These are phyloP conservation scores for Cryptococcus wingfieldii DNA, from an alignment of 1,284 basidiomycete genomes.

Conservation along the genomic window DNA sequence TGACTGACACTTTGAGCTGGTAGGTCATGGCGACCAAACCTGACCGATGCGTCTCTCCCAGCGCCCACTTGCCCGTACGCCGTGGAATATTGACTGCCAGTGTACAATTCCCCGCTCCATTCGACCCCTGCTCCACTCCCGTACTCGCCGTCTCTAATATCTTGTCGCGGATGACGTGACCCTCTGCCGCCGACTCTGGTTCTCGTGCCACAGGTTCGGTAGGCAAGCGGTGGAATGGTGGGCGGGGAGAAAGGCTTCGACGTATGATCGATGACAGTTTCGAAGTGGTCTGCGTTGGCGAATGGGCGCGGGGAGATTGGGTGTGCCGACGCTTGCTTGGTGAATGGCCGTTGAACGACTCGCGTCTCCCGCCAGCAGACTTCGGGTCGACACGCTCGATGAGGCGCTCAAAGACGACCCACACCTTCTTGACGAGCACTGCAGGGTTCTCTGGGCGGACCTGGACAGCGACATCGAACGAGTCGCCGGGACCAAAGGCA, in stretches of 20 bases:
- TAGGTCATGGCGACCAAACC: constrained; percentile 27
- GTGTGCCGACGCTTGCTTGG: background rate
- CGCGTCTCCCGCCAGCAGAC: background rate
- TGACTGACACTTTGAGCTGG: constrained; percentile 26
- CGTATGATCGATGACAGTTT: constrained; percentile 19
- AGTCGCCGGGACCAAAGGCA: constrained; percentile 34
- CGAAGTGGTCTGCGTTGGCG: constrained; percentile 4
- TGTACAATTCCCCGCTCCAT: constrained; percentile 9
- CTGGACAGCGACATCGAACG: constrained; percentile 22
- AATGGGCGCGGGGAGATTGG: background rate
- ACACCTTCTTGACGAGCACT: constrained; percentile 23
- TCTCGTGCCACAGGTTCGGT: constrained; percentile 3
- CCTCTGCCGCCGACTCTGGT: constrained; percentile 1
- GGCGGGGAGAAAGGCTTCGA: constrained; percentile 16
- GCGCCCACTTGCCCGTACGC: constrained; percentile 32
- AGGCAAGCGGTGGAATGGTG: constrained; percentile 4
- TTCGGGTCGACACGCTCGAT: constrained; percentile 16
- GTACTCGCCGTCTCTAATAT: constrained; percentile 21
- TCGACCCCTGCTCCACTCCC: constrained; percentile 10
- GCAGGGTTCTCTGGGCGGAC: constrained; percentile 25
- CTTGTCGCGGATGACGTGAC: constrained; percentile 7
- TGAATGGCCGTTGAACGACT: background rate
- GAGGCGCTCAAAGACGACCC: constrained; percentile 29
- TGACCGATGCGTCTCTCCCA: constrained; percentile 33
- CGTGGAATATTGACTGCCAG: constrained; percentile 22